These are phyloP conservation scores for Salix exigua DNA, from an alignment of 345 rosid species.

Conservation along the genomic window DNA sequence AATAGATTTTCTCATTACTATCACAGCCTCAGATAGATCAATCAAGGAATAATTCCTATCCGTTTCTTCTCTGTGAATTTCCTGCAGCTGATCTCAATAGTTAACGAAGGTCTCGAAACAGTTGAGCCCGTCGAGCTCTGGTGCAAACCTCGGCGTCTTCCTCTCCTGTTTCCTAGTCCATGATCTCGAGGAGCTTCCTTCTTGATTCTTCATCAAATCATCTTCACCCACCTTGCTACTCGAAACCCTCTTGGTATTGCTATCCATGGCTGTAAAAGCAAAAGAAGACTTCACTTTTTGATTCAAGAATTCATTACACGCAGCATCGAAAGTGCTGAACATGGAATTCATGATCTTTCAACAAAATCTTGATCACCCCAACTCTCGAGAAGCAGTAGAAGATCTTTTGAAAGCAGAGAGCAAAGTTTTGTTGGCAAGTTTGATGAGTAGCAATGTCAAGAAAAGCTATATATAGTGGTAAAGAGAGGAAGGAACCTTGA, in stretches of 20 bases:
- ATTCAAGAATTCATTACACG: slow-evolving; percentile 57
- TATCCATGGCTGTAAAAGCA: not conserved
- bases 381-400: not conserved
- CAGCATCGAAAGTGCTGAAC: slow-evolving; percentile 66
- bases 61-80: not conserved
- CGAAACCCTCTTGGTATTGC: not conserved
- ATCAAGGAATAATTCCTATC: not conserved
- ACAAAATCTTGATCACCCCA: not conserved
- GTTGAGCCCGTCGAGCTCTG: slow-evolving; percentile 62
- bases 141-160: slow-evolving; percentile 45
- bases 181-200: not conserved
- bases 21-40: not conserved
- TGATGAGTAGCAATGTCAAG: not conserved
- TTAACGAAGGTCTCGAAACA: slow-evolving; percentile 63
- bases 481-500: too few species aligned
- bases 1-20: not conserved
- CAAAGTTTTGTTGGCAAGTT: not conserved
- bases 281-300: slow-evolving; percentile 28
- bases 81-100: not conserved
- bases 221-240: not conserved
- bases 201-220: not conserved
- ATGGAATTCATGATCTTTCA: slow-evolving; percentile 56
- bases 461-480: not conserved
- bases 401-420: not conserved
- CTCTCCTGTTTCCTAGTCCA: not conserved